These are phyloP conservation scores for Coemansia sp. DNA, from an alignment of 192 early-diverging fungal species.

Conservation along the genomic window DNA sequence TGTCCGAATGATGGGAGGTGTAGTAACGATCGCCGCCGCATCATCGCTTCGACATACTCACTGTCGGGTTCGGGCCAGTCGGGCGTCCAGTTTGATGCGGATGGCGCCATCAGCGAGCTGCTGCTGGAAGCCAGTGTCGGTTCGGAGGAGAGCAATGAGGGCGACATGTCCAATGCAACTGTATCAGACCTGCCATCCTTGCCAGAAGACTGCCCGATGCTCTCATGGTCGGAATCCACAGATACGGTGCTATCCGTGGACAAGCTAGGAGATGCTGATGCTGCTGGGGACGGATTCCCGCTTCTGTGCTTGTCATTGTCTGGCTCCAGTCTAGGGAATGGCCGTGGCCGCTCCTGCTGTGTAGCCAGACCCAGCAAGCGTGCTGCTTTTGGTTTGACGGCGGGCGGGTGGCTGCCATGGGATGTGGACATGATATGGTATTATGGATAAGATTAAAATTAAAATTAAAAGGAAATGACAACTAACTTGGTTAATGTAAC, in stretches of 20 bases:
- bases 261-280: background rate
- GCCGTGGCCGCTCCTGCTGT: background rate
- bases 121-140: background rate
- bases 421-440: conserved; percentile 11
- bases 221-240: conserved; percentile 3
- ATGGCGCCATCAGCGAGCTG: background rate
- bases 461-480: background rate
- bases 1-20: background rate
- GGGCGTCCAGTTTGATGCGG: conserved; percentile 23
- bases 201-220: background rate
- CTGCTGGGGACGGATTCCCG: background rate
- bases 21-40: conserved; percentile 21
- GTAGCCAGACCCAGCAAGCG: conserved; percentile 35
- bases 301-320: background rate
- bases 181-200: background rate
- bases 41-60: conserved; percentile 24
- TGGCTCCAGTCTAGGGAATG: background rate
- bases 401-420: conserved; percentile 1
- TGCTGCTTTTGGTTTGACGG: conserved; percentile 41
- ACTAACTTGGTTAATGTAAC: background rate
- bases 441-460: background rate
- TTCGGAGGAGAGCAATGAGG: background rate
- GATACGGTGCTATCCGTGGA: conserved; percentile 6
- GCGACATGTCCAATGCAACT: background rate
- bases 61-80: conserved; percentile 44